Evolutionary conservation across 2,329 filamentous ascomycete species (phyloP).

Genomic region (Fulvia fulva): DNA sequence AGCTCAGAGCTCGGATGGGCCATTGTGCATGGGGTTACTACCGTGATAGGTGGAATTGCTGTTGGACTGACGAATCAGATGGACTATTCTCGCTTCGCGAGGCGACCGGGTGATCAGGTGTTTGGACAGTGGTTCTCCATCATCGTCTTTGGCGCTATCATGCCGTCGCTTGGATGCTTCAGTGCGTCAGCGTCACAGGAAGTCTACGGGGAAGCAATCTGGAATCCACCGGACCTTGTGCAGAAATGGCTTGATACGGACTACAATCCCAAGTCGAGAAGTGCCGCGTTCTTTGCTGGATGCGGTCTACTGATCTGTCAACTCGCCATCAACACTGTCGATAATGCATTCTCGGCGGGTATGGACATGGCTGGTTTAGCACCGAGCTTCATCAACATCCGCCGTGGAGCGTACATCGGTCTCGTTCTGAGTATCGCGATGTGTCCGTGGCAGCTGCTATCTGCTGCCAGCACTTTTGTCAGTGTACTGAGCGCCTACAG

Average conservation of each 20-base stretch:
- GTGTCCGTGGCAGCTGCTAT: constrained; percentile 52
- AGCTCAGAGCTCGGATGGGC: constrained; percentile 41
- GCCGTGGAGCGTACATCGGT: constrained; percentile 51
- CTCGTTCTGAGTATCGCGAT: constrained; percentile 44
- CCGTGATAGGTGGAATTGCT: constrained; percentile 42
- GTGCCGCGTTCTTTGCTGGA: constrained; percentile 46
- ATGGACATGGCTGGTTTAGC: constrained; percentile 54
- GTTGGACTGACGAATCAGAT: constrained; percentile 46
- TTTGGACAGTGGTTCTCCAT: constrained; percentile 44
- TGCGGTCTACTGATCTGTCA: constrained; percentile 45
- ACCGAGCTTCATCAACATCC: constrained; percentile 54
- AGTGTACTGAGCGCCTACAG: constrained; percentile 44
- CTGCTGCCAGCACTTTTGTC: constrained; percentile 46
- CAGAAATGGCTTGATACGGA: constrained; percentile 37
- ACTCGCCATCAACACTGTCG: constrained; percentile 43
- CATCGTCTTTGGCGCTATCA: constrained; percentile 48
- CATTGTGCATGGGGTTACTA: constrained; percentile 39
- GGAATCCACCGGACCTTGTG: constrained; percentile 43
- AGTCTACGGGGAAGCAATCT: constrained; percentile 49
- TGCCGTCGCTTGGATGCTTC: constrained; percentile 54
- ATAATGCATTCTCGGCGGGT: constrained; percentile 50
- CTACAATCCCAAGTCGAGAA: constrained; percentile 34
- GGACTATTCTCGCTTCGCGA: constrained; percentile 33
- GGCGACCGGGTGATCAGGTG: constrained; percentile 41
- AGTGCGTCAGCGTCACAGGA: constrained; percentile 53